Conservation (phyloP, 2,329 filamentous ascomycete species). For the Calonectria fujianensis region DNA sequence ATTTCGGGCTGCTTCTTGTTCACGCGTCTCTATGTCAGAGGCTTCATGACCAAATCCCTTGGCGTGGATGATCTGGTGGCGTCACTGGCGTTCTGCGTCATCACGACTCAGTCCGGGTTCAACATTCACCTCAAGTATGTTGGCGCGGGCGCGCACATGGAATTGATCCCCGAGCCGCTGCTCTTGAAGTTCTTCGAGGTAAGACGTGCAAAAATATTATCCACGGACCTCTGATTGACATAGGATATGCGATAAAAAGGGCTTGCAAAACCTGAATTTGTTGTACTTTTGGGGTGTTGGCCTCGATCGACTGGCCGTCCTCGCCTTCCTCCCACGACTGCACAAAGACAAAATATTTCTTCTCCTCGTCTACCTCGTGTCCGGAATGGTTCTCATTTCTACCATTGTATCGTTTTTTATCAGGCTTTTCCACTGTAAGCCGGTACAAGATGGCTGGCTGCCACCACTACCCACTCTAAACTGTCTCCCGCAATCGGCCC, state of each 20-base stretch:
- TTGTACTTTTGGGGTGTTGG: constrained; percentile 34
- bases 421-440: constrained; percentile 27
- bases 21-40: constrained; percentile 29
- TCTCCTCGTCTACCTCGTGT: constrained; percentile 19
- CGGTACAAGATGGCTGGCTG: constrained; percentile 32
- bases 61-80: constrained; percentile 32
- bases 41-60: constrained; percentile 34
- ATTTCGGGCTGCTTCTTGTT: constrained; percentile 24
- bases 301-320: constrained; percentile 33
- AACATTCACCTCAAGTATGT: constrained; percentile 32
- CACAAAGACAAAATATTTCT: constrained; percentile 31
- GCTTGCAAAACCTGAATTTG: constrained; percentile 30
- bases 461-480: constrained; percentile 18
- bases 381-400: constrained; percentile 28
- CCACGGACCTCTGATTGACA: constrained; percentile 14
- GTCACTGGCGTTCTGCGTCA: constrained; percentile 27
- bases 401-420: constrained; percentile 33
- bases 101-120: constrained; percentile 31
- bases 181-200: constrained; percentile 34
- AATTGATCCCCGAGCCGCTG: constrained; percentile 10
- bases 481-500: constrained; percentile 27
- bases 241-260: constrained; percentile 8
- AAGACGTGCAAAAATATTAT: not conserved
- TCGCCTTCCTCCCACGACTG: constrained; percentile 33
- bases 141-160: constrained; percentile 30